Base-by-base conservation (phyloP, 306 rosid genomes). In the Lithocarpus polystachyus region DNA sequence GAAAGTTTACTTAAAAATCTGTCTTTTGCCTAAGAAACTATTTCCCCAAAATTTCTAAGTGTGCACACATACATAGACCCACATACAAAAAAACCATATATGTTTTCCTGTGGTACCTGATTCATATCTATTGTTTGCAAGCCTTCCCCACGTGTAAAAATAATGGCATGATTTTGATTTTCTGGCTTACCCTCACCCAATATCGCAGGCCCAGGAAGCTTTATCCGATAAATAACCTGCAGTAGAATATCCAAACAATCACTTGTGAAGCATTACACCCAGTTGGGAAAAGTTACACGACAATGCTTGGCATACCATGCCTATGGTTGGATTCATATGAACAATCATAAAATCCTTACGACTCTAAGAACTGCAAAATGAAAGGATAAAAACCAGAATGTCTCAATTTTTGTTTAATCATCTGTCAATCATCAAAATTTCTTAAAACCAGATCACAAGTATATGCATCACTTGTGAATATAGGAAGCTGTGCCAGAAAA, bases 91-190 rank as follows among this genome's bases (percentile, higher is more conserved):
- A 52, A 59, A 26, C 60, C n/a, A 54, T 31, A 81, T 61, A 43
- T 31, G n/a, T 65, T 76, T 72, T 45, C 71, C 24, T 57, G 70
- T 52, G 64, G 72, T 67, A 95, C 98, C 98, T 95, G 99, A 79
- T 92, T 95, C 99, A 95, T 95, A 87, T 95, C 99, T 68, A 95
- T 95, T 61, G 98, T 89, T 85, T 95, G 98, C 92, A 95, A 90
- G 83, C 97, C 92, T 85, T 95, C 99, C 51, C 99, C 99, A 22
- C 98, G 98, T 33, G 99, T 95, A 84, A 95, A 95, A 85, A 95
- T 92, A 82, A 95, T 92, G 80, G 99, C 98, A 82, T 95, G 99
- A 77, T 95, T 95, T 86, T 95, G 99, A 89, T 92, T 95, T 85
- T 95, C 99, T 72, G 99, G 99, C 85, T 95, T 95, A 37, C 99